Evolutionary conservation across 495 filamentous ascomycete genomes (phyloP).

Genomic region (Clavariopsis aquatica): DNA sequence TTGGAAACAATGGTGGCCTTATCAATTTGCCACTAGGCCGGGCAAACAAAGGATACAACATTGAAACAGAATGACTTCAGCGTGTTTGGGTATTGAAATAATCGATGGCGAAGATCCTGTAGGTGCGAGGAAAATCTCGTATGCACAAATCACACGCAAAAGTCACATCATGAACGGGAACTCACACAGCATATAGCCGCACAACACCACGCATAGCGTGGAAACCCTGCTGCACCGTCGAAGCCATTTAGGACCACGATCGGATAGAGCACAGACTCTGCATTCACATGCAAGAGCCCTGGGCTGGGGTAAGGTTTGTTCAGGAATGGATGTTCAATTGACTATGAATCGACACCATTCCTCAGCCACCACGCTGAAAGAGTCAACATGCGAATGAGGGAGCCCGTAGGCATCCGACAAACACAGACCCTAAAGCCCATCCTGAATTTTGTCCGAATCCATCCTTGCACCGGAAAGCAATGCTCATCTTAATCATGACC

Average conservation of each 20-base stretch:
- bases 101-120: too few species aligned
- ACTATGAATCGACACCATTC: constrained; percentile 27
- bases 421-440: constrained; percentile 29
- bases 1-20: too few species aligned
- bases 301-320: constrained; percentile 38
- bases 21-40: too few species aligned
- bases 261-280: background rate
- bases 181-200: too few species aligned
- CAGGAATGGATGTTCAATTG: constrained; percentile 39
- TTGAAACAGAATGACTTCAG: too few species aligned
- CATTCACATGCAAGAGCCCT: background rate
- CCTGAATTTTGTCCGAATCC: background rate
- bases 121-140: too few species aligned
- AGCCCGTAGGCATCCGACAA: background rate
- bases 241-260: background rate
- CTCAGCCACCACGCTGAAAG: constrained; percentile 46
- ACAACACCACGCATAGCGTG: too few species aligned
- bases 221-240: too few species aligned
- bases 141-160: too few species aligned
- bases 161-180: too few species aligned
- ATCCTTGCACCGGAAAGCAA: background rate
- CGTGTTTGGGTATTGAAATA: too few species aligned
- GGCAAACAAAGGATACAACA: too few species aligned
- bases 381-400: constrained; percentile 11
- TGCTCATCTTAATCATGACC: background rate